Percentiles rank a stretch among this genome's conserved stretches.
Conservation (phyloP, 1,284 basidiomycete species). For the Rhodotorula sp. region DNA sequence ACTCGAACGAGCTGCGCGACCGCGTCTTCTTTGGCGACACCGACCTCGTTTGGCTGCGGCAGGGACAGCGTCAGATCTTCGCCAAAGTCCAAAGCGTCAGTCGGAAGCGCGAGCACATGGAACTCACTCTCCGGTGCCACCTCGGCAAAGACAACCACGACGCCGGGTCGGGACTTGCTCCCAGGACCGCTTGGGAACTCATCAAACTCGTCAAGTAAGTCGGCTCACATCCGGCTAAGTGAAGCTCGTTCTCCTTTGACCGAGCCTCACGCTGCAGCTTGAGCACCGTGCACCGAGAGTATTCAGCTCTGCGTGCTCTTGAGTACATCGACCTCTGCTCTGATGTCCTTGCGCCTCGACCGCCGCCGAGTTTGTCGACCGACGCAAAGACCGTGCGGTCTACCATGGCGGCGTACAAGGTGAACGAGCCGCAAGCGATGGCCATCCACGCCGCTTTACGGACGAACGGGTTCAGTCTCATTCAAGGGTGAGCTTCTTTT, state of each 20-base stretch:
- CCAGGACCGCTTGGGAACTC: conserved; percentile 69
- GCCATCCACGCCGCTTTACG: conserved; percentile 77
- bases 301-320: conserved; percentile 77
- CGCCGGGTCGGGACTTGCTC: conserved; percentile 51
- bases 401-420: conserved; percentile 68
- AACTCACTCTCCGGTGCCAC: conserved; percentile 54
- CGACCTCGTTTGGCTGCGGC: conserved; percentile 71
- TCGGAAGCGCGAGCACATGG: conserved; percentile 55
- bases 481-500: conserved; percentile 75
- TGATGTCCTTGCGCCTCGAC: conserved; percentile 67
- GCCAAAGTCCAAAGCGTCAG: conserved; percentile 77
- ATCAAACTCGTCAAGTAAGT: conserved; percentile 78
- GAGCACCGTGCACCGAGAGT: conserved; percentile 89
- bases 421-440: conserved; percentile 92
- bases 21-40: conserved; percentile 76
- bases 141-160: conserved; percentile 50
- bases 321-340: conserved; percentile 76
- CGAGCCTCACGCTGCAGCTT: conserved; percentile 57
- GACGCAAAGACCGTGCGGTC: conserved; percentile 61
- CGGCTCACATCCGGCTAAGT: no score
- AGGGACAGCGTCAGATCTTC: conserved; percentile 56
- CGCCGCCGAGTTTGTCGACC: conserved; percentile 56
- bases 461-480: conserved; percentile 79
- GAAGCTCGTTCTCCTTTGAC: background rate
- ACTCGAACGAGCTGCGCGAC: conserved; percentile 58